Evolutionary conservation across 2,329 filamentous ascomycete species (phyloP).

Genomic region (Aspergillus pseudotamarii): DNA sequence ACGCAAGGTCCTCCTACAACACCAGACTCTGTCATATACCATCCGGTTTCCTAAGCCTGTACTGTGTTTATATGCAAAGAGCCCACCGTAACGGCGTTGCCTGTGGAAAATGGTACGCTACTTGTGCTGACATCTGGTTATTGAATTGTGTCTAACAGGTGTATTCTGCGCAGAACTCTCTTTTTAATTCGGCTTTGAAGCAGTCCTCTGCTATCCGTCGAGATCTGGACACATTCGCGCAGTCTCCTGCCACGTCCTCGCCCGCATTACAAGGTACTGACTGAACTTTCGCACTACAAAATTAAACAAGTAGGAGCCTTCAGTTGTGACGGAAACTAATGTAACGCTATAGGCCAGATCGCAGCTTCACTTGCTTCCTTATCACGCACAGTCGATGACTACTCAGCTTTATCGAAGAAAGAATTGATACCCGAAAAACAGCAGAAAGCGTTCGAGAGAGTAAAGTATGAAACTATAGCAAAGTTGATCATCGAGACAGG

Average conservation of each 20-base stretch:
- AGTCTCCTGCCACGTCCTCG: slow-evolving; percentile 59
- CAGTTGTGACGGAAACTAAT: slow-evolving; percentile 31
- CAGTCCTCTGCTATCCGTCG: slow-evolving; percentile 78
- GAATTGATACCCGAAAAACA: slow-evolving; percentile 91
- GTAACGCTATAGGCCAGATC: slow-evolving; percentile 62
- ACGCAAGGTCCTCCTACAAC: neutral
- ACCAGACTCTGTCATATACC: neutral
- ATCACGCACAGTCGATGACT: slow-evolving; percentile 88
- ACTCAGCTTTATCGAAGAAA: slow-evolving; percentile 79
- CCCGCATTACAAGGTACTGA: slow-evolving; percentile 61
- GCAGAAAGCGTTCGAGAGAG: slow-evolving; percentile 82
- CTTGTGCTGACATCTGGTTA: neutral
- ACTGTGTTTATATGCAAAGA: neutral
- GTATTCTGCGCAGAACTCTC: slow-evolving; percentile 63
- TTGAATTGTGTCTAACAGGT: neutral
- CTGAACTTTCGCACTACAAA: neutral
- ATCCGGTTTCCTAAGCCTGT: neutral
- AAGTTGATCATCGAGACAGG: neutral
- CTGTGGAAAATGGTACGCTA: slow-evolving; percentile 14
- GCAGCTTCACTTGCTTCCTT: slow-evolving; percentile 81
- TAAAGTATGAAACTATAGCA: slow-evolving; percentile 54
- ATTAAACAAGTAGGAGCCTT: neutral
- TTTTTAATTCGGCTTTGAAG: slow-evolving; percentile 84
- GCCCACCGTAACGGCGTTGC: neutral
- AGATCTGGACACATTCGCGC: slow-evolving; percentile 72